Evolutionary conservation across 2,329 filamentous ascomycete species (phyloP).

Genomic region (Aspergillus ibericus): DNA sequence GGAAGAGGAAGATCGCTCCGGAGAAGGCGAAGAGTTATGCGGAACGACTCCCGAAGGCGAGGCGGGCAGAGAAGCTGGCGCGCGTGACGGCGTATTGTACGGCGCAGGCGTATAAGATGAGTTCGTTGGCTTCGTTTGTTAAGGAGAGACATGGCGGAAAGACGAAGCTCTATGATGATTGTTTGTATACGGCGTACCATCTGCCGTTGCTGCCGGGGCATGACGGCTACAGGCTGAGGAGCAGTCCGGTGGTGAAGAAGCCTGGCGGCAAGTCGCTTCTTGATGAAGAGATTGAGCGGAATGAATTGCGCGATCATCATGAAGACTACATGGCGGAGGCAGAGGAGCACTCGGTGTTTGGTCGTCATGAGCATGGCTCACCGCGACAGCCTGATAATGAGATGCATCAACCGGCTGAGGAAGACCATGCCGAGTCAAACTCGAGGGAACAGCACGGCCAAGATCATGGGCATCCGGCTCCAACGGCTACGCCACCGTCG

Average conservation of each 20-base stretch:
- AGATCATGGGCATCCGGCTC: constrained; percentile 14
- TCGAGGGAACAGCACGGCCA: not conserved
- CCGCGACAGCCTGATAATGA: constrained; percentile 12
- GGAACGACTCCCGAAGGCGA: constrained; percentile 84
- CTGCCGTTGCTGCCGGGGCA: constrained; percentile 80
- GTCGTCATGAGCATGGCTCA: constrained; percentile 24
- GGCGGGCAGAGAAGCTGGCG: constrained; percentile 82
- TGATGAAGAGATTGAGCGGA: constrained; percentile 94
- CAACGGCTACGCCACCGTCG: constrained; percentile 51
- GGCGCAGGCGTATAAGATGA: constrained; percentile 88
- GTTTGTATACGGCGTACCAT: constrained; percentile 93
- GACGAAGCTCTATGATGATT: constrained; percentile 97
- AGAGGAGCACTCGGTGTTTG: constrained; percentile 48
- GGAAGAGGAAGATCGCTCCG: constrained; percentile 53
- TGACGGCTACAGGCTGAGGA: constrained; percentile 84
- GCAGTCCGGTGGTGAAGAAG: constrained; percentile 87
- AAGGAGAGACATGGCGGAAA: constrained; percentile 83
- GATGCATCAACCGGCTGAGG: constrained; percentile 18
- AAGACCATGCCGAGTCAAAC: constrained; percentile 25
- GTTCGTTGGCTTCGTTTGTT: constrained; percentile 82
- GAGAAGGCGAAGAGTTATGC: constrained; percentile 82
- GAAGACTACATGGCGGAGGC: constrained; percentile 81
- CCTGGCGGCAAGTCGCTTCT: constrained; percentile 89
- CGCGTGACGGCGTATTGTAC: constrained; percentile 95
- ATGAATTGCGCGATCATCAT: constrained; percentile 82